Conservation (phyloP, 1,139 yeast species). For the Saccharomyces hybrid region DNA sequence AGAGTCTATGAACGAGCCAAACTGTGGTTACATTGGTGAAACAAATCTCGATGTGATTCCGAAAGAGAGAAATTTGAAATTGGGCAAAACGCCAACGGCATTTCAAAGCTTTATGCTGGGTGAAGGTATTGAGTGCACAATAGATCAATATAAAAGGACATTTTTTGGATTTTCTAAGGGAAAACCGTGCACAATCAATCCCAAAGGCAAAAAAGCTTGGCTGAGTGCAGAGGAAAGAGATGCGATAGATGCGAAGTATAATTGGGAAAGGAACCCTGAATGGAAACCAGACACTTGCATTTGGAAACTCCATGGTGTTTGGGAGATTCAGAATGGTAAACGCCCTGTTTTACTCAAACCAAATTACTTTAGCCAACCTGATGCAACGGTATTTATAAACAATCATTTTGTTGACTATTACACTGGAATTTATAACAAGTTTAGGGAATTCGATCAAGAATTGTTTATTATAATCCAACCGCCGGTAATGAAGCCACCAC, state of each 20-base stretch:
- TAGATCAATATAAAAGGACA: constrained; percentile 60
- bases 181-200: constrained; percentile 52
- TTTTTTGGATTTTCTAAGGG: constrained; percentile 65
- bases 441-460: constrained; percentile 42
- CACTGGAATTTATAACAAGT: constrained; percentile 39
- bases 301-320: constrained; percentile 70
- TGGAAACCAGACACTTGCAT: constrained; percentile 76
- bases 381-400: constrained; percentile 56
- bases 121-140: constrained; percentile 58
- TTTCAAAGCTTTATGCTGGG: constrained; percentile 57
- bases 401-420: constrained; percentile 54
- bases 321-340: constrained; percentile 40
- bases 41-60: constrained; percentile 43
- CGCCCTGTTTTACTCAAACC: constrained; percentile 37
- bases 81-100: constrained; percentile 63
- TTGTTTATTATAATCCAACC: constrained; percentile 66
- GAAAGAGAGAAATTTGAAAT: constrained; percentile 45
- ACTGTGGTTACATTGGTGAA: constrained; percentile 53
- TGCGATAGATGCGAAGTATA: constrained; percentile 52
- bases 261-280: constrained; percentile 52
- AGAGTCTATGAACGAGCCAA: constrained; percentile 87
- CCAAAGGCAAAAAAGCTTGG: constrained; percentile 68
- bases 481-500: constrained; percentile 78
- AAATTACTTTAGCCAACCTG: constrained; percentile 42
- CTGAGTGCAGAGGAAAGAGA: constrained; percentile 33